Conservation (phyloP, 2,329 filamentous ascomycete genomes). For the Ceratocystiopsis brevicomis region DNA sequence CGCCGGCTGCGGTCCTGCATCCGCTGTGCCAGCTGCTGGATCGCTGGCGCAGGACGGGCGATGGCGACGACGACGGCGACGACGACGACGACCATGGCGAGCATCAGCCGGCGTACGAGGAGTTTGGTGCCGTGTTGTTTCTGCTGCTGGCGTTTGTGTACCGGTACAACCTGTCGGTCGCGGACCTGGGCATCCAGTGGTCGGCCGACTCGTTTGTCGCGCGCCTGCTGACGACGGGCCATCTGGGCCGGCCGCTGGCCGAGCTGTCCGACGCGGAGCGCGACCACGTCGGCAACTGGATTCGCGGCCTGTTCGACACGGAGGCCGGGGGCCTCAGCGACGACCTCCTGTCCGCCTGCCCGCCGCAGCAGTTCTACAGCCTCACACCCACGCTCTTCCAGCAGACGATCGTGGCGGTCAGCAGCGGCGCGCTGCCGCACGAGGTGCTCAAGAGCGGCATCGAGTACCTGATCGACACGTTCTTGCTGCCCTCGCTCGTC, state of each 20-base stretch:
- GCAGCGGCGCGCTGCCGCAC: conserved; percentile 44
- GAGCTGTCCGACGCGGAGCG: conserved; percentile 46
- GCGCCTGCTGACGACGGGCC: conserved; percentile 41
- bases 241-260: conserved; percentile 35
- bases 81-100: conserved; percentile 37
- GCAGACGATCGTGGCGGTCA: conserved; percentile 53
- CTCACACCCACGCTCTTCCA: conserved; percentile 60
- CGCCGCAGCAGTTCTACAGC: conserved; percentile 66
- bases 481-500: conserved; percentile 60
- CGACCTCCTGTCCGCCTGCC: conserved; percentile 64
- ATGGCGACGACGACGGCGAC: conserved; percentile 44
- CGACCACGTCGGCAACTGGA: conserved; percentile 52
- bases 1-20: conserved; percentile 46
- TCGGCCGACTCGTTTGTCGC: conserved; percentile 47
- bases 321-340: conserved; percentile 58
- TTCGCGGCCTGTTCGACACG: conserved; percentile 56
- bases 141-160: conserved; percentile 57
- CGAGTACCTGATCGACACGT: conserved; percentile 65
- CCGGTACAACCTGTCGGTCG: conserved; percentile 46
- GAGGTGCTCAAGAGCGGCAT: conserved; percentile 56
- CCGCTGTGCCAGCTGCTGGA: conserved; percentile 61
- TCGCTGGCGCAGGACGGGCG: conserved; percentile 35
- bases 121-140: conserved; percentile 61
- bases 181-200: conserved; percentile 41
- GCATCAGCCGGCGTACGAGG: conserved; percentile 71